phyloP scores from a whole-genome alignment of 352 stramenopile genomes.

The Pythium aphanidermatum region DNA sequence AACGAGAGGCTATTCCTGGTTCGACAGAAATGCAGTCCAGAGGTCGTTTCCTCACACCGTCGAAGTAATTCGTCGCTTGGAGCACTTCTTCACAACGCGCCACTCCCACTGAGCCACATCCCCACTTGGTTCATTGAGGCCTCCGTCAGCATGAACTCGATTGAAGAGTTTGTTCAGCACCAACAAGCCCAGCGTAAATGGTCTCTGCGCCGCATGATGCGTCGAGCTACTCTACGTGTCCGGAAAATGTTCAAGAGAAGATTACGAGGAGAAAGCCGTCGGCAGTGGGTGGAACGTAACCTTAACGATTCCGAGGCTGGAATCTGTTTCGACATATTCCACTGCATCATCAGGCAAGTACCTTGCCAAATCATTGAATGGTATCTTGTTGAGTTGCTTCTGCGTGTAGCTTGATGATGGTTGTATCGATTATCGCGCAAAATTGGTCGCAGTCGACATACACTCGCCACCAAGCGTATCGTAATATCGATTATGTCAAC shows the following conservation, averaged over 20 bases:
- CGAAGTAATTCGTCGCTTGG: no score
- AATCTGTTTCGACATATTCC: constrained; percentile 43
- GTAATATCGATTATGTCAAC: constrained; percentile 42
- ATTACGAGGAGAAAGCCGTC: constrained; percentile 55
- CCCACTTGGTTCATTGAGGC: no score
- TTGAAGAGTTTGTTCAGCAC: constrained; percentile 19
- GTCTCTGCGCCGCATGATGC: constrained; percentile 1
- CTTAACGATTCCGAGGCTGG: constrained; percentile 59
- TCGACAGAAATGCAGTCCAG: no score
- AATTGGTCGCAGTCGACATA: constrained; percentile 46
- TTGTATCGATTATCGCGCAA: constrained; percentile 50
- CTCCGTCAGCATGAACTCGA: constrained; percentile 20
- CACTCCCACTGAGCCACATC: no score
- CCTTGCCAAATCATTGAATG: no score
- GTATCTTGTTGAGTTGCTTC: background rate
- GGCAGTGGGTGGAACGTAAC: constrained; percentile 70
- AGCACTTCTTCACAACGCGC: no score
- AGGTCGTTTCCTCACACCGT: no score
- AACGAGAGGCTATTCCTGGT: no score
- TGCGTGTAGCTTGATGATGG: constrained; percentile 36
- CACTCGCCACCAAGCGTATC: constrained; percentile 23
- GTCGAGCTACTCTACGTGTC: constrained; percentile 9
- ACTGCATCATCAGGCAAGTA: constrained; percentile 43
- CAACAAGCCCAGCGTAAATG: constrained; percentile 6
- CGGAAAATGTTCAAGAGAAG: constrained; percentile 44